Evolutionary conservation across 2,329 filamentous ascomycete species (phyloP), one percentile per base, ranked within the genome.

Genomic region (Cercospora citrullina): DNA sequence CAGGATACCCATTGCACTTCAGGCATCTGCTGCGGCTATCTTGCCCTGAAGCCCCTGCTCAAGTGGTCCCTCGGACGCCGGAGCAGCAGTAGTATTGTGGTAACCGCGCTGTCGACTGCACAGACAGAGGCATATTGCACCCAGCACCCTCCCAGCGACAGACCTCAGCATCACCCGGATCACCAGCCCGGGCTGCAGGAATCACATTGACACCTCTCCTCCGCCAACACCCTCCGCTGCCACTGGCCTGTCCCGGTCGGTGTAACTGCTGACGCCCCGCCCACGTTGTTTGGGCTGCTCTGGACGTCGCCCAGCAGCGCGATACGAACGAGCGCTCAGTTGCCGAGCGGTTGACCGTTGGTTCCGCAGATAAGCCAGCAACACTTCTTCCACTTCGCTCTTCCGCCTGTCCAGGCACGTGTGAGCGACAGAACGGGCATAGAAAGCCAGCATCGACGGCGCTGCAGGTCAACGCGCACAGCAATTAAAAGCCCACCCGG

Each of bases 381-480:
- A 33, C 53, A 58, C 26, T n/a, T 58, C 53, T 30, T 58, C 21
- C 30, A 58, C 53, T 31, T 30, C 14, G 53, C 26, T 18, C 7
- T 31, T 18, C 53, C 26, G 53, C 53, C 26, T 21, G 53, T 30
- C 53, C 26, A 33, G 30, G 16, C 53, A 58, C 53, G 53, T 58
- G 53, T 33, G 53, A 28, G 21, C 26, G 53, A 30, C 53, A 30
- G n/a, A 31, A n/a, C 26, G 53, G 14, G 53, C 26, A 30, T 16
- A 18, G 42, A 48, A 48, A 48, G 42, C 42, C 42, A 48, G 42
- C 53, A 57, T 57, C 53, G 53, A 57, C 53, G 28, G 53, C 53
- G 53, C 53, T 58, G 53, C 53, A 33, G 53, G 53, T 58, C 53
- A 58, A 58, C 53, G 53, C 53, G 7, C 59, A 36, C 59, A 61